Conservation (phyloP, 257 asterid species). For the Verbena officinalis region DNA sequence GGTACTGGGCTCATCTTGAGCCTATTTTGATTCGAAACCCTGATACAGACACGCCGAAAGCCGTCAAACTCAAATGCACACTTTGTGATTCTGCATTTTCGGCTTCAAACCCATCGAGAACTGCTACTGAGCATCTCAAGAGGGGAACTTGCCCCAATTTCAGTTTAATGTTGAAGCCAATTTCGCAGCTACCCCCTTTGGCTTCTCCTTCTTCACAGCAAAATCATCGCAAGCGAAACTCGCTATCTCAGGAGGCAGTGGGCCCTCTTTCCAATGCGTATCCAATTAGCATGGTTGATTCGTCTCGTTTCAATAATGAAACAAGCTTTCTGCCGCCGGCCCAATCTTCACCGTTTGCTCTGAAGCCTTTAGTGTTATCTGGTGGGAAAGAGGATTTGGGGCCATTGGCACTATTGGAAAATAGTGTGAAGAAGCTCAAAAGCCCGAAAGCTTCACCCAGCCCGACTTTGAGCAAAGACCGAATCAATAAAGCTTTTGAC, state of each 20-base stretch:
- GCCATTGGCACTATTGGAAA: slow-evolving; percentile 81
- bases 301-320: slow-evolving; percentile 29
- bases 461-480: slow-evolving; percentile 58
- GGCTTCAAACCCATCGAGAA: slow-evolving; percentile 85
- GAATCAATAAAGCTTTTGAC: slow-evolving; percentile 57
- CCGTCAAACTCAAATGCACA: slow-evolving; percentile 82
- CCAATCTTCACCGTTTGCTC: slow-evolving; percentile 34
- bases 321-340: slow-evolving; percentile 35
- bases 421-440: slow-evolving; percentile 80
- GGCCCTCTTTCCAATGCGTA: slow-evolving; percentile 46
- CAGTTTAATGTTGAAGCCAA: slow-evolving; percentile 52
- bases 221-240: slow-evolving; percentile 60
- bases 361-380: slow-evolving; percentile 54
- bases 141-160: slow-evolving; percentile 83
- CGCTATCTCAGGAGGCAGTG: slow-evolving; percentile 36
- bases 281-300: slow-evolving; percentile 48
- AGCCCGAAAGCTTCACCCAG: slow-evolving; percentile 63
- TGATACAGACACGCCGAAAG: slow-evolving; percentile 68
- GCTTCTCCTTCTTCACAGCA: slow-evolving; percentile 71
- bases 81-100: slow-evolving; percentile 75
- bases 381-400: slow-evolving; percentile 86
- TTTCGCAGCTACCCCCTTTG: slow-evolving; percentile 68
- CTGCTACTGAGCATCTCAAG: slow-evolving; percentile 86
- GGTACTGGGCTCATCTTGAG: slow-evolving; percentile 97
- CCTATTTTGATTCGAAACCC: slow-evolving; percentile 67